Base-by-base conservation (phyloP, 2,329 filamentous ascomycete genomes). In the Aureobasidium sp. region DNA sequence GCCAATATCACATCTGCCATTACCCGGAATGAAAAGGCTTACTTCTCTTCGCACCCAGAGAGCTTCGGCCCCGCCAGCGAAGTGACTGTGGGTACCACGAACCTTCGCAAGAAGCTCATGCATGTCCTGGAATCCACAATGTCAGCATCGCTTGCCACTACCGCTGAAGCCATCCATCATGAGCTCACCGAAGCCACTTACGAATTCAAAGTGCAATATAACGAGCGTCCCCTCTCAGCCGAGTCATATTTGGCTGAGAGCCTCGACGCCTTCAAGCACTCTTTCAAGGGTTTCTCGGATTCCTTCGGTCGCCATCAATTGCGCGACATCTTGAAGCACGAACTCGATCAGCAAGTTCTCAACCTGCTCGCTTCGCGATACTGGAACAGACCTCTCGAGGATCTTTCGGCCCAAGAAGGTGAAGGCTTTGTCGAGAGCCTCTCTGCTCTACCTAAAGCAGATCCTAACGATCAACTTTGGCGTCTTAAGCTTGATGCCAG, bases 191-290 rank as follows among this genome's bases (percentile, higher is more conserved):
- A 99, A 75, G 92, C 94, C 3, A 93, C 90, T 0, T 99, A 99
- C 71, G 93, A 99, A 75, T 99, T 96, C 81, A 99, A 99, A 74
- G 94, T 99, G 5, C 95, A 99, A 74, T 99, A 99, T 77, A 99
- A 99, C 70, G 94, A 99, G 72, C 86, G 94, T 7, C 91, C 93
- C 1, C 79, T 99, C 39, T 96, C 91, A 55, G 94, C 94, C 2
- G 94, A 99, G 72, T 96, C 93, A 4, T 99, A 99, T 72, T 83
- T 99, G 42, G 94, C 94, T 2, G 94, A 97, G 74, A 96, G 90
- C 67, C 79, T 99, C 3, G 94, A 99, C 73, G 87, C 88, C 25
- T 97, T 99, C 82, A 99, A 99, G 76, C 95, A 97, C 74, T 90
- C 91, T 0, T 99, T 99, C 78, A 97, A 96, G 72, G 88, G 89